Percentiles rank a stretch among this genome's conserved stretches.
Conservation (phyloP, 2,329 filamentous ascomycete genomes). For the Grosmannia penicillata region DNA sequence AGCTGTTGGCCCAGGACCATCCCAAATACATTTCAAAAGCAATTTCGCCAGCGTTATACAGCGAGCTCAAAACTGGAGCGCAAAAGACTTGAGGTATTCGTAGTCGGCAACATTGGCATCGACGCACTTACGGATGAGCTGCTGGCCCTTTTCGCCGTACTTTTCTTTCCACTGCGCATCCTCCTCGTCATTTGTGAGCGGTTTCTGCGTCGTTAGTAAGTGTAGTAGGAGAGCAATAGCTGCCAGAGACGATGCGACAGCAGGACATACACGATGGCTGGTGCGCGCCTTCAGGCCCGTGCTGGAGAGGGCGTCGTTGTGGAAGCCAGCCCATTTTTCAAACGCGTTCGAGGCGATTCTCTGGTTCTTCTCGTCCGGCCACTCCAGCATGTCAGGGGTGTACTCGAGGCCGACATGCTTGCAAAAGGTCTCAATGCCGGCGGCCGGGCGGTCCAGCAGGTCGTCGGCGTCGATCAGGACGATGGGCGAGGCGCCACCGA, state of each 20-base stretch:
- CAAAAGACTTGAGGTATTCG: constrained; percentile 69
- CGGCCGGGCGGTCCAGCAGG: constrained; percentile 69
- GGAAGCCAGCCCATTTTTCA: constrained; percentile 95
- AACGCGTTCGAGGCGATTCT: constrained; percentile 57
- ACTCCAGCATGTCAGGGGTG: constrained; percentile 63
- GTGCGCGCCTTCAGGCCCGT: constrained; percentile 57
- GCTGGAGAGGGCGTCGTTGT: constrained; percentile 84
- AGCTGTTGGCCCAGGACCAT: neutral
- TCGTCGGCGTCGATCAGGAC: constrained; percentile 92
- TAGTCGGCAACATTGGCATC: constrained; percentile 60
- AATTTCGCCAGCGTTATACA: too few relatives aligned
- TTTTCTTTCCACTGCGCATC: constrained; percentile 59
- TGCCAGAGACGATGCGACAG: neutral
- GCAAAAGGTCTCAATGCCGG: constrained; percentile 67
- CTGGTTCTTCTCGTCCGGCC: constrained; percentile 65
- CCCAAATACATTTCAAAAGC: neutral
- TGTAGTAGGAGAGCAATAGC: neutral
- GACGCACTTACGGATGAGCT: constrained; percentile 55
- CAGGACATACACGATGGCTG: constrained; percentile 39
- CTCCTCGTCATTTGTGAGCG: constrained; percentile 49
- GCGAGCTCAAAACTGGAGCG: constrained; percentile 50
- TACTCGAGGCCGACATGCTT: constrained; percentile 67
- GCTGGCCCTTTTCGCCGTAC: constrained; percentile 57
- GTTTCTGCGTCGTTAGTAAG: constrained; percentile 44
- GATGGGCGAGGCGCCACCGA: constrained; percentile 38